A percentile compares a stretch with the other conserved stretches of the same genome.
Conservation (phyloP, 805 yeast genomes). For the Candida dendrica region DNA sequence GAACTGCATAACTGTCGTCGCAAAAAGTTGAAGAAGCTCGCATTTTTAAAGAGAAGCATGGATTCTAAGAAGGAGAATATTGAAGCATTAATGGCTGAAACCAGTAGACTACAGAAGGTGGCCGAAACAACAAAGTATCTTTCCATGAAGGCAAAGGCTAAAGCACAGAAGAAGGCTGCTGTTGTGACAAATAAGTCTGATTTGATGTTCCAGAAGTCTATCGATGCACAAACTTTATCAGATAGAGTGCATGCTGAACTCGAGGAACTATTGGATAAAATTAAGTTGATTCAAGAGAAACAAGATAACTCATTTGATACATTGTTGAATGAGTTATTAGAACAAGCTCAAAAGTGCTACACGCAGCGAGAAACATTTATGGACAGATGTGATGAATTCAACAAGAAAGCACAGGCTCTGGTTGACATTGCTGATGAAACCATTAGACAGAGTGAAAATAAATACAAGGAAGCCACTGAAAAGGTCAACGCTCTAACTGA, state of each 20-base stretch:
- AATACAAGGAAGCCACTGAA: not conserved
- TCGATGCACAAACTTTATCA: not conserved
- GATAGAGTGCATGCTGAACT: constrained; percentile 5
- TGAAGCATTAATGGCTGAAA: not conserved
- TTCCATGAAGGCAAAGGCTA: constrained; percentile 9
- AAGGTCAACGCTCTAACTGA: not conserved
- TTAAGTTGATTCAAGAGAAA: not conserved
- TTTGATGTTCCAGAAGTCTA: constrained; percentile 2
- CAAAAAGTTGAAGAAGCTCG: not conserved
- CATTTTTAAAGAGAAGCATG: no score
- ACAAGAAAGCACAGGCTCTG: not conserved
- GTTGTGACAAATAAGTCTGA: constrained; percentile 4
- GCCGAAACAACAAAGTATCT: not conserved
- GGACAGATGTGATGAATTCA: not conserved
- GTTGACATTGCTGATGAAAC: not conserved
- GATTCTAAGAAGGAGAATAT: not conserved
- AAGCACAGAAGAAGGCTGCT: constrained; percentile 11
- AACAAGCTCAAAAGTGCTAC: not conserved
- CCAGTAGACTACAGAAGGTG: not conserved
- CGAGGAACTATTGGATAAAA: constrained; percentile 1
- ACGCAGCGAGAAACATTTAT: not conserved
- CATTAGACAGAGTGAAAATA: not conserved
- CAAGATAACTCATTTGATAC: constrained; percentile 2
- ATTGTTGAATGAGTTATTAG: not conserved
- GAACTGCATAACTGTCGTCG: not conserved